Evolutionary conservation across 192 early-diverging fungal species (phyloP).

Genomic region (Gamsiella multidivaricata): DNA sequence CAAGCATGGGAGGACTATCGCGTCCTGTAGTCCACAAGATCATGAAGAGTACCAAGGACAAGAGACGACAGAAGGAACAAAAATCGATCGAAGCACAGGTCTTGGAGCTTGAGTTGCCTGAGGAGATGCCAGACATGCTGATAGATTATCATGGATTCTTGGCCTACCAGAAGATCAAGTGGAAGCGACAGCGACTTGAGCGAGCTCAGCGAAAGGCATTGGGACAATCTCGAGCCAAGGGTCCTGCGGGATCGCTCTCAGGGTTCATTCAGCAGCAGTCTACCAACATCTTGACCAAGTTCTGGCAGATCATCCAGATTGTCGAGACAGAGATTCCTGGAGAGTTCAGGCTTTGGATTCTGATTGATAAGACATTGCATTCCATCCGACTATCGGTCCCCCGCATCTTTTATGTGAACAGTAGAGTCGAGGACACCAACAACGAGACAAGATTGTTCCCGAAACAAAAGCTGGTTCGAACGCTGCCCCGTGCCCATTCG

Average conservation of each 20-base stretch:
- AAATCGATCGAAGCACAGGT: slow-evolving; percentile 39
- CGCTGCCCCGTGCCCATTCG: slow-evolving; percentile 82
- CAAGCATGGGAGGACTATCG: not conserved
- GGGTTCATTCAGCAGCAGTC: slow-evolving; percentile 80
- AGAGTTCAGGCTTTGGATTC: slow-evolving; percentile 89
- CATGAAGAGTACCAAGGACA: slow-evolving; percentile 10
- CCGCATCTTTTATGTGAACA: slow-evolving; percentile 87
- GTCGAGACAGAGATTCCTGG: slow-evolving; percentile 85
- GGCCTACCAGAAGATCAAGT: slow-evolving; percentile 78
- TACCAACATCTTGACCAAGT: slow-evolving; percentile 66
- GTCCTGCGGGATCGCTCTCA: slow-evolving; percentile 44
- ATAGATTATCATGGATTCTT: slow-evolving; percentile 82
- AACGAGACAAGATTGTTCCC: slow-evolving; percentile 34
- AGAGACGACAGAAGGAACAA: slow-evolving; percentile 7
- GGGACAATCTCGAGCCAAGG: slow-evolving; percentile 46
- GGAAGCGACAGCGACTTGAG: slow-evolving; percentile 70
- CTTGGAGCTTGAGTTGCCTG: slow-evolving; percentile 63
- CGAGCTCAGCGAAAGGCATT: slow-evolving; percentile 60
- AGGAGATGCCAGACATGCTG: slow-evolving; percentile 71
- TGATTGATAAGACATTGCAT: slow-evolving; percentile 77
- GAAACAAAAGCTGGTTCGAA: slow-evolving; percentile 57
- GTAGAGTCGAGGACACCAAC: slow-evolving; percentile 56
- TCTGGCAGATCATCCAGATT: slow-evolving; percentile 92
- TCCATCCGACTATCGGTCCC: slow-evolving; percentile 81
- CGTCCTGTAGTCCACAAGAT: slow-evolving; percentile 47